Conservation (phyloP, 108 stramenopile genomes). For the Skeletonema menzelii region DNA sequence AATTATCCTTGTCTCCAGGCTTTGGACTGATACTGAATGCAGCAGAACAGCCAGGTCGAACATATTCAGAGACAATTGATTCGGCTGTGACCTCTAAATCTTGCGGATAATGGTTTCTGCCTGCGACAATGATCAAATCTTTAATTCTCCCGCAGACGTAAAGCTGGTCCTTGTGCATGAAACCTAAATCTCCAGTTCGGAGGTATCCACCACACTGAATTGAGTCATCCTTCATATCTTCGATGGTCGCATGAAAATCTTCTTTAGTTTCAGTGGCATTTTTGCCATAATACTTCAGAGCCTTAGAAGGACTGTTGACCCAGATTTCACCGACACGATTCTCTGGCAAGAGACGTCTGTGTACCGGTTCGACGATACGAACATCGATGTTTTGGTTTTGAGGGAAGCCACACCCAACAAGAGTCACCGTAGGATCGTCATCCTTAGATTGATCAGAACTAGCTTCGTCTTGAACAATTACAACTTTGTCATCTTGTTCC, state of each 20-base stretch:
- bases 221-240: constrained; percentile 12
- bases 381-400: constrained; percentile 70
- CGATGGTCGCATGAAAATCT: constrained; percentile 72
- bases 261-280: constrained; percentile 58
- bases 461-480: constrained; percentile 30
- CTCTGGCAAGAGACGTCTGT: constrained; percentile 39
- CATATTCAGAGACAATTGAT: constrained; percentile 47
- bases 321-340: constrained; percentile 93
- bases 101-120: constrained; percentile 98
- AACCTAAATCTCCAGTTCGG: constrained; percentile 97
- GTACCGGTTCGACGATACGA: constrained; percentile 76
- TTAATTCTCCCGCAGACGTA: constrained; percentile 96
- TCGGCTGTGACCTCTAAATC: constrained; percentile 97
- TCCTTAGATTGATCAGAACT: constrained; percentile 16
- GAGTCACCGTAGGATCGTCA: constrained; percentile 17
- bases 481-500: constrained; percentile 62
- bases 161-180: constrained; percentile 90
- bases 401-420: constrained; percentile 90
- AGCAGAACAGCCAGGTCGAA: constrained; percentile 96
- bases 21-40: constrained; percentile 85
- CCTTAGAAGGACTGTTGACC: constrained; percentile 87
- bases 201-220: constrained; percentile 58
- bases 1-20: constrained; percentile 37
- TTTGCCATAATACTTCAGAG: constrained; percentile 75
- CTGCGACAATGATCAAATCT: constrained; percentile 98